Evolutionary conservation across 495 filamentous ascomycete species (phyloP), one percentile per base, ranked within the genome.

Genomic region (Xylaria palmicola): DNA sequence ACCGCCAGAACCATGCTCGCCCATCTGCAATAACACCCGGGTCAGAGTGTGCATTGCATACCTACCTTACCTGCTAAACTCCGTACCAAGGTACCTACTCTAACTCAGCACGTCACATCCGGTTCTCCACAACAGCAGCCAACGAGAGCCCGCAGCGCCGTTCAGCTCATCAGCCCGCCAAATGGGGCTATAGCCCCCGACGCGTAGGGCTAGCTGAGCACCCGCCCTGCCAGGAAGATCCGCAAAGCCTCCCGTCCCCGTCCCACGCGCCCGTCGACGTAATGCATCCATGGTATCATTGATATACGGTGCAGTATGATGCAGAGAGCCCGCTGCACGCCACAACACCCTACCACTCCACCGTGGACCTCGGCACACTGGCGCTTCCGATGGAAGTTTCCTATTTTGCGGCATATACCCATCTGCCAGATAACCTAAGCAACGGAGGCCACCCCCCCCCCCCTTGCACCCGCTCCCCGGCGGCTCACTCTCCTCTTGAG

Each of bases 191-290:
- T 59, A 51, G 27, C 39, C 27, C 34, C 17, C 27, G n/a, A 10
- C 27, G 8, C 4, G 37, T 60, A 60, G 48, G 48, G 57, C 57
- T 52, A 60, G 57, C 48, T 60, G 57, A 60, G 54, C 56, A 47
- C 30, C 8, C 34, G 34, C 34, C 13, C 24, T 22, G 6, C 50
- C 22, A 29, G 45, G 24, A n/a, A 29, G 24, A 17, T 29, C 29
- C 26, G 45, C 45, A 48, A n/a, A n/a, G 26, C 2, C 13, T 29
- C 45, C 45, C 45, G 15, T 48, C 44, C 29, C 26, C 29, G 26
- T 48, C 3, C 24, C 15, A 27, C 17, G 24, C 44, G 17, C 13
- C 24, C 9, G 48, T 19, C 17, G 5, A 51, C 29, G 27, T 34
- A 51, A 19, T 9, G 6, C 26, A 20, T 43, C 27, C 48, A 19